Percentiles rank a stretch among this genome's conserved stretches.
Conservation (phyloP, 257 asterid genomes). For the Solanum clarkiae region DNA sequence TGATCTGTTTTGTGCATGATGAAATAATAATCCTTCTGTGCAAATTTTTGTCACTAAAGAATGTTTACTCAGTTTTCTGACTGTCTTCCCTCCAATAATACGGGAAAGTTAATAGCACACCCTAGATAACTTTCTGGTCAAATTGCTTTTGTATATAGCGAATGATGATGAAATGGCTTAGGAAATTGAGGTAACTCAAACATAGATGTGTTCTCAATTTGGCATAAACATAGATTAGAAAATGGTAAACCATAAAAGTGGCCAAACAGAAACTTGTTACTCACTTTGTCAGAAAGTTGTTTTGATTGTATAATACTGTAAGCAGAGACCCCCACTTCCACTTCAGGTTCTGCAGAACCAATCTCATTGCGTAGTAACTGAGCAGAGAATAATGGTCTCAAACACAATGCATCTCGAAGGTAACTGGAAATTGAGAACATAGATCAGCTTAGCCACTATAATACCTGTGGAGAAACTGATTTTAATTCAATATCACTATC, state of each 20-base stretch:
- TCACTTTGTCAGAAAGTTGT: conserved; percentile 20
- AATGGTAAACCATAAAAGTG: not conserved
- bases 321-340: conserved; percentile 21
- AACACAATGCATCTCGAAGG: not conserved
- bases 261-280: not conserved
- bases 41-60: not conserved
- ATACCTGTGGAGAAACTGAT: conserved; percentile 44
- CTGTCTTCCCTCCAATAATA: not conserved
- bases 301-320: conserved; percentile 13
- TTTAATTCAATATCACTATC: conserved; percentile 46
- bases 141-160: not conserved
- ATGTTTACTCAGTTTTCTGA: not conserved
- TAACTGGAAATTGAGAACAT: not conserved
- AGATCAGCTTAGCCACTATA: not conserved
- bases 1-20: not conserved
- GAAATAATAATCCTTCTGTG: not conserved
- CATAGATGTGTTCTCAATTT: not conserved
- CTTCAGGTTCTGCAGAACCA: conserved; percentile 15
- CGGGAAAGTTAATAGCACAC: not conserved
- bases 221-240: not conserved
- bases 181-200: not conserved
- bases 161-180: not conserved
- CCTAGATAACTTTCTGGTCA: not conserved
- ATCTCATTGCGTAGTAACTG: conserved; percentile 26
- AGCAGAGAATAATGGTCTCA: conserved; percentile 5